phyloP scores from a whole-genome alignment of 1,139 yeast species.

The Yamadazyma oceani region DNA sequence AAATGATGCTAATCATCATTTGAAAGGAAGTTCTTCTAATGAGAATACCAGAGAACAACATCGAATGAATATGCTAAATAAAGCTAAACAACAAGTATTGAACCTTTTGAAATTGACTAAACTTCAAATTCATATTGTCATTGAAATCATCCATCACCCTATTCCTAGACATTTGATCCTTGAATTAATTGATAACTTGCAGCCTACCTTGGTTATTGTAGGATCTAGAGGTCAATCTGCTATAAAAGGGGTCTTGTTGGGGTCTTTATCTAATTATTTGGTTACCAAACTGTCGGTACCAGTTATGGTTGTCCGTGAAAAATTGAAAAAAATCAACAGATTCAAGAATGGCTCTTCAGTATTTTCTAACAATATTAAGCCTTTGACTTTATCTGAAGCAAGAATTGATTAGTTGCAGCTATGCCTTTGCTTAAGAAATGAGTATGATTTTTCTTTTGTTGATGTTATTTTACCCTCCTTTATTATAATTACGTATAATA shows the following conservation, averaged over 20 bases:
- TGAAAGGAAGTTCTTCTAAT: conserved; percentile 40
- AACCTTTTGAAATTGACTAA: conserved; percentile 67
- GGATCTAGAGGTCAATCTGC: conserved; percentile 81
- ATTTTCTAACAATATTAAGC: conserved; percentile 49
- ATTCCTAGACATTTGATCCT: conserved; percentile 83
- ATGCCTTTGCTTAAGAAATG: background rate
- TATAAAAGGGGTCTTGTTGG: conserved; percentile 72
- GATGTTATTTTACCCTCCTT: no score
- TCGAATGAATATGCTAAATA: conserved; percentile 58
- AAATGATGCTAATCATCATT: conserved; percentile 48
- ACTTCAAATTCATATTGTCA: conserved; percentile 71
- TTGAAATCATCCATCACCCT: conserved; percentile 80
- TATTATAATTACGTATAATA: no score
- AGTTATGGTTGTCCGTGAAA: conserved; percentile 86
- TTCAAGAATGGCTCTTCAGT: conserved; percentile 50
- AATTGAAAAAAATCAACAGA: conserved; percentile 71
- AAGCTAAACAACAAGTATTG: conserved; percentile 59
- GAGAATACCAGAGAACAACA: conserved; percentile 49
- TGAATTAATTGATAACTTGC: conserved; percentile 78
- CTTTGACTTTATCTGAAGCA: conserved; percentile 50
- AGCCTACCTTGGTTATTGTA: conserved; percentile 80
- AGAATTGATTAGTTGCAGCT: conserved; percentile 48
- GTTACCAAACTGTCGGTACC: conserved; percentile 82
- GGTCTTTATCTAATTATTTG: conserved; percentile 73
- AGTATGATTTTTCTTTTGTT: no score